Evolutionary conservation across 176 grass and related monocot species (phyloP).

Genomic region (Eleusine indica): DNA sequence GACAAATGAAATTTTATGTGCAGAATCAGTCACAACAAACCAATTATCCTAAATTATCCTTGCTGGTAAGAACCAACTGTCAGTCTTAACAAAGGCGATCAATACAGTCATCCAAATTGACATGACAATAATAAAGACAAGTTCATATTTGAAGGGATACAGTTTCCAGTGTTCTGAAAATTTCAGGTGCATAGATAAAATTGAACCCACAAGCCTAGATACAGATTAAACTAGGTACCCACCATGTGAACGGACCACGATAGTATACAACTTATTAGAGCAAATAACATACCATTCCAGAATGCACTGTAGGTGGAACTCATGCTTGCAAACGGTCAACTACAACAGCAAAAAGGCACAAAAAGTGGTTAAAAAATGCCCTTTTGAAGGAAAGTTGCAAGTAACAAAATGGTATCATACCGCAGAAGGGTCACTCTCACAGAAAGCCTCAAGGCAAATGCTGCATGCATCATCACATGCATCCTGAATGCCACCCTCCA

Average conservation of each 20-base stretch:
- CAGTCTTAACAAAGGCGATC: not conserved
- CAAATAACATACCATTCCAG: constrained; percentile 87
- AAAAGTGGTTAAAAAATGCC: constrained; percentile 32
- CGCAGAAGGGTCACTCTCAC: constrained; percentile 76
- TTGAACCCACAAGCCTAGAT: not conserved
- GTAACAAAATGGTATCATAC: constrained; percentile 46
- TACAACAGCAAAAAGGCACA: constrained; percentile 48
- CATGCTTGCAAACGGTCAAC: constrained; percentile 94
- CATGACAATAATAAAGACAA: not conserved
- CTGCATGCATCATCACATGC: constrained; percentile 94
- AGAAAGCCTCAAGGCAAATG: constrained; percentile 90
- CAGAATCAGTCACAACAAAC: not conserved
- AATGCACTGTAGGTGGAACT: constrained; percentile 99
- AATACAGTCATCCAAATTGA: not conserved
- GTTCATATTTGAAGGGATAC: not conserved
- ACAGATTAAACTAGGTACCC: constrained; percentile 14
- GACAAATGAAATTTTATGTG: not conserved
- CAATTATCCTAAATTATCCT: not conserved
- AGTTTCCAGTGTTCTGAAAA: constrained; percentile 30
- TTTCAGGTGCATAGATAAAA: not conserved
- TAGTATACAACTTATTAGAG: not conserved
- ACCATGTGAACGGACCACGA: not conserved
- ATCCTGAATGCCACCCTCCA: constrained; percentile 93
- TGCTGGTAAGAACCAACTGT: not conserved
- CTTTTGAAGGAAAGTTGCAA: constrained; percentile 13